Percentiles rank a stretch among this genome's conserved stretches.
phyloP scores from a whole-genome alignment of 2,329 filamentous ascomycete species.

The Clarireedia monteithiana region DNA sequence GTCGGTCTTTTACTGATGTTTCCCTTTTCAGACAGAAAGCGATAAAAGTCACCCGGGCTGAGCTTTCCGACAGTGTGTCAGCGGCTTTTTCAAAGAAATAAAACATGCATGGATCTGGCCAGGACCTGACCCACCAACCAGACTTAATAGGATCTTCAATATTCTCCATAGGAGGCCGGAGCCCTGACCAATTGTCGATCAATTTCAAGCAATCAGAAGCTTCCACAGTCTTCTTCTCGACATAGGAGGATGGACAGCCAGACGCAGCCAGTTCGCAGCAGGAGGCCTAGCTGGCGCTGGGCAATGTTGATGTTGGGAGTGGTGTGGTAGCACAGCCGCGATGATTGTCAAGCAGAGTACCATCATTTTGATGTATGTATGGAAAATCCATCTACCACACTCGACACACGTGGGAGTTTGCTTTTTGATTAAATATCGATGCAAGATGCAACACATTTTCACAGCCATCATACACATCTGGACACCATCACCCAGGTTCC shows the following conservation, averaged over 20 bases:
- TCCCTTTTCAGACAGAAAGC: neutral
- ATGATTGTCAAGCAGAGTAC: neutral
- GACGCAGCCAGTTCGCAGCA: too few relatives aligned
- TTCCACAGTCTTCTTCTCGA: neutral
- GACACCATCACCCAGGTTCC: conserved; percentile 1
- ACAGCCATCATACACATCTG: neutral
- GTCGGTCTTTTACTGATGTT: neutral
- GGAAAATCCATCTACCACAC: neutral
- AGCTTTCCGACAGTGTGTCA: conserved; percentile 4
- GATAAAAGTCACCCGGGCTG: conserved; percentile 2
- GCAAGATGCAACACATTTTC: conserved; percentile 2
- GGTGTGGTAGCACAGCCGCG: conserved; percentile 7
- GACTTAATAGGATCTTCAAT: conserved; percentile 4
- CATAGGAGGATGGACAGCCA: neutral
- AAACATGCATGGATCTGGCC: conserved; percentile 2
- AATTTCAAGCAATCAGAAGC: neutral
- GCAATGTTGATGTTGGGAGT: neutral
- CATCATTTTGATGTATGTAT: neutral
- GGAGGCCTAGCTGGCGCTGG: neutral
- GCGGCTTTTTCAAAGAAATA: neutral
- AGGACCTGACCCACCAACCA: neutral
- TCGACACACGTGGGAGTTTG: conserved; percentile 5
- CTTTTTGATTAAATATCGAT: neutral
- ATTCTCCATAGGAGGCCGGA: conserved; percentile 6
- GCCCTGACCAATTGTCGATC: conserved; percentile 10